A percentile compares a stretch with the other conserved stretches of the same genome.
These are phyloP conservation scores for Hirschioporus abietinus DNA, from an alignment of 768 basidiomycete species.

Conservation along the genomic window DNA sequence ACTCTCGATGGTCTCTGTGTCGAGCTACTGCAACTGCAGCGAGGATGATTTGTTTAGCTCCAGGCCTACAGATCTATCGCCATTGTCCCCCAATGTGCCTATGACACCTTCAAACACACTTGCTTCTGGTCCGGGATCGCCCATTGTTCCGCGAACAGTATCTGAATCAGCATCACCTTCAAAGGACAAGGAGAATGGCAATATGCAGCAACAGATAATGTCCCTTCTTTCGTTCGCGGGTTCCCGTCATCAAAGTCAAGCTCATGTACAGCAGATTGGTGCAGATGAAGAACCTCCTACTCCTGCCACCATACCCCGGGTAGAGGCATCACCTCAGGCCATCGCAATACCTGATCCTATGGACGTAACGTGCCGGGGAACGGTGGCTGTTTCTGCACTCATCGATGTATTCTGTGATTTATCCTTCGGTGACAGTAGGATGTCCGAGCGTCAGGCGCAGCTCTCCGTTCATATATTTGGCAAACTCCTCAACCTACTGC, in stretches of 20 bases:
- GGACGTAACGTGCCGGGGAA: constrained; percentile 33
- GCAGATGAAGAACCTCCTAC: constrained; percentile 26
- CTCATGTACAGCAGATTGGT: constrained; percentile 27
- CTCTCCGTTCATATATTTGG: constrained; percentile 52
- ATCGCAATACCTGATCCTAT: background rate
- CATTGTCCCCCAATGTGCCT: background rate
- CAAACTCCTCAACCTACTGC: constrained; percentile 43
- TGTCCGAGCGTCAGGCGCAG: constrained; percentile 38
- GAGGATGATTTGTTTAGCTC: background rate
- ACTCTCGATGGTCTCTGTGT: background rate
- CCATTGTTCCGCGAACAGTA: constrained; percentile 52
- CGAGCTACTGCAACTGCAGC: background rate
- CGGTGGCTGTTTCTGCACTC: constrained; percentile 59
- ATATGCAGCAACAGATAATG: constrained; percentile 47
- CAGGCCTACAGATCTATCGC: background rate
- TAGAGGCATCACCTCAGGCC: constrained; percentile 19
- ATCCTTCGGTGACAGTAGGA: constrained; percentile 59
- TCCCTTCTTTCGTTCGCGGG: constrained; percentile 56
- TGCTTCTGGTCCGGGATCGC: constrained; percentile 35
- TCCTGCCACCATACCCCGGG: constrained; percentile 21
- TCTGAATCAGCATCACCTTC: constrained; percentile 40
- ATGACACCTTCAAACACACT: background rate
- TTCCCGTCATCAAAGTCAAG: constrained; percentile 56
- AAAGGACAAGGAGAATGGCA: constrained; percentile 39
- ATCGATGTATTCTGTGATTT: constrained; percentile 66